Evolutionary conservation across 441 rosid species (phyloP).

Genomic region (Theobroma grandiflorum): DNA sequence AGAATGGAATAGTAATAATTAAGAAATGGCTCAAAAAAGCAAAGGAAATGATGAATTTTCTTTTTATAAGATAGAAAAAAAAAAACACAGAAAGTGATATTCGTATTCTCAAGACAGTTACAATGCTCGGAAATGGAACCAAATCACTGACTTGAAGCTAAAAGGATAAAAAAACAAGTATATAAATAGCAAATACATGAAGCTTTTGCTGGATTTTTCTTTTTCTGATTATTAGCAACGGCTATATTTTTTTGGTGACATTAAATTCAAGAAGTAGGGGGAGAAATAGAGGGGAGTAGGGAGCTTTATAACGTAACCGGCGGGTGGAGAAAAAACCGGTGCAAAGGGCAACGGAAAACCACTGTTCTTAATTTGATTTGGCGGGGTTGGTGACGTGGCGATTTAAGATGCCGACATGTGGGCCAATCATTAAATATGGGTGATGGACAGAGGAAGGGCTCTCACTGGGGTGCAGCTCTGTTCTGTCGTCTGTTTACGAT

Average conservation of each 20-base stretch:
- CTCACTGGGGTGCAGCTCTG: background rate
- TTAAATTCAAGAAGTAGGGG: slow-evolving; percentile 31
- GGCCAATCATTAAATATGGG: slow-evolving; percentile 1
- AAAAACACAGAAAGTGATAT: background rate
- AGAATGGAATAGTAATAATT: slow-evolving; percentile 24
- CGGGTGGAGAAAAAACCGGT: slow-evolving; percentile 27
- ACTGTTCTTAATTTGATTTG: background rate
- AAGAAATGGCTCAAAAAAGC: slow-evolving; percentile 18
- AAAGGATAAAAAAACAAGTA: slow-evolving; percentile 20
- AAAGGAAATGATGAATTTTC: background rate
- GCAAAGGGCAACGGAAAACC: slow-evolving; percentile 16
- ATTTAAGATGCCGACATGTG: background rate
- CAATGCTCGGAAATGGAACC: slow-evolving; percentile 4
- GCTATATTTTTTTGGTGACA: slow-evolving; percentile 33
- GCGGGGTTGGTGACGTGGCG: slow-evolving; percentile 26
- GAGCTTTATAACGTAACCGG: slow-evolving; percentile 30
- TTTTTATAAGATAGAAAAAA: no score
- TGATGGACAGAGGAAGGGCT: background rate
- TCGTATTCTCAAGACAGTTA: slow-evolving; percentile 12
- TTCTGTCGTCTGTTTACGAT: slow-evolving; percentile 5
- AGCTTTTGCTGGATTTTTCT: background rate
- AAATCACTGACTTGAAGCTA: background rate
- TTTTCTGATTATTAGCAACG: slow-evolving; percentile 28
- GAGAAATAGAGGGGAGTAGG: background rate
- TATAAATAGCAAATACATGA: background rate